Evolutionary conservation across 352 stramenopile species (phyloP).

Genomic region (Pythium phragmitis): DNA sequence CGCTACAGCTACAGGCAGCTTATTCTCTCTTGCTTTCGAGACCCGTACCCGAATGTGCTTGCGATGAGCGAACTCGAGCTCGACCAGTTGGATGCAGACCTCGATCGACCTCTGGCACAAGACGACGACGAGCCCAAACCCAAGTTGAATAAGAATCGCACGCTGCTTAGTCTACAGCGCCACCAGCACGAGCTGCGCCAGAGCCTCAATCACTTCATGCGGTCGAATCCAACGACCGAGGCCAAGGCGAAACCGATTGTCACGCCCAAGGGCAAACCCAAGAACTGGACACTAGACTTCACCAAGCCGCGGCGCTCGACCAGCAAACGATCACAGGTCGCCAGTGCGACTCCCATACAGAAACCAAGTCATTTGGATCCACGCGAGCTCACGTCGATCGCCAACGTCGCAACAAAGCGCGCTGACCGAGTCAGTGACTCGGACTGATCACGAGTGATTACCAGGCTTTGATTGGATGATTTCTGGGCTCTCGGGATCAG

Average conservation of each 20-base stretch:
- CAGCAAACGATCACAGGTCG: neutral
- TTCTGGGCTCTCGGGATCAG: slow-evolving; percentile 3
- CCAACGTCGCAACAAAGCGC: neutral
- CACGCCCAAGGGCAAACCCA: neutral
- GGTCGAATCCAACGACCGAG: neutral
- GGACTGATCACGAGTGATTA: slow-evolving; percentile 4
- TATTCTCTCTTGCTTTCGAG: slow-evolving; percentile 30
- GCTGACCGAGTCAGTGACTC: neutral
- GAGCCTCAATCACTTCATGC: slow-evolving; percentile 23
- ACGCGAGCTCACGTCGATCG: neutral
- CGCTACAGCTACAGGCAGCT: slow-evolving; percentile 36
- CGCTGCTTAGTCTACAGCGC: slow-evolving; percentile 22
- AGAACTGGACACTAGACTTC: slow-evolving; percentile 8
- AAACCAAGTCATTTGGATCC: neutral
- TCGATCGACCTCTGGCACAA: neutral
- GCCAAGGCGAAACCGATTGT: neutral
- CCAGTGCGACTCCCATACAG: neutral
- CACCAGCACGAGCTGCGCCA: slow-evolving; percentile 28
- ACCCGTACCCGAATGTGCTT: slow-evolving; percentile 36
- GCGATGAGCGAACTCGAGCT: slow-evolving; percentile 29
- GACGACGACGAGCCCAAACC: neutral
- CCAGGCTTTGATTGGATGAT: neutral
- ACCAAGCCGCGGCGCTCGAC: slow-evolving; percentile 5
- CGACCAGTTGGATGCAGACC: slow-evolving; percentile 19
- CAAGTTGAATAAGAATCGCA: slow-evolving; percentile 9